Evolutionary conservation across 371 early-diverging fungal species (phyloP), one percentile per base, ranked within the genome.

Genomic region (Encephalitozoon cuniculi): DNA sequence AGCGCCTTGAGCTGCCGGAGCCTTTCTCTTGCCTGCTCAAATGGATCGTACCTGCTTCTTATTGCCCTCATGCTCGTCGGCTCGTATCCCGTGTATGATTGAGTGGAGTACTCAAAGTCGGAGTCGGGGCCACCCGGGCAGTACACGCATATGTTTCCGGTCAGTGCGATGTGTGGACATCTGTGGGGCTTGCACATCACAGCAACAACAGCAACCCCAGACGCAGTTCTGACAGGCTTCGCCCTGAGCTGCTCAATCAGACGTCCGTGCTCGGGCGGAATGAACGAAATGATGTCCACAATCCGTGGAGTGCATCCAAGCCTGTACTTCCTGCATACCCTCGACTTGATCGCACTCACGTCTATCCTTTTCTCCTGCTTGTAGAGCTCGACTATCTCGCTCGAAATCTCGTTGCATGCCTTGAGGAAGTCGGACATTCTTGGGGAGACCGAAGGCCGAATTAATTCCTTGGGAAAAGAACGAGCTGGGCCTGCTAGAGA

Each of bases 151-250:
- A 99, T 95, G 83, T 99, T 96, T 74, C 97, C 97, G 1, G 99
- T 97, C 90, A 96, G 91, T 51, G 98, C 97, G 83, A 99, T 97
- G 81, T 99, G 99, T 44, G 99, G 99, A 79, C 99, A 99, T 75
- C 99, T 85, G 84, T 99, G 99, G 39, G 99, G 99, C 85, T 97
- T 99, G 87, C 97, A 96, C 99, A 99, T 99, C 28, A 99, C 97
- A 39, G 99, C 99, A 0, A 99, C 97, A 6, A 99, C 95, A 37
- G 98, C 98, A 75, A 93, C 93, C 64, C 97, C 97, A 25, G 93
- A 93, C 1, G 97, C 97, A 1, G 99, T 97, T 78, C 99, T 87
- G 54, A 99, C 89, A 11, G 99, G 99, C 85, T 96, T 97, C 41
- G 95, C 97, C 76, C 91, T 89, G 9, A 99, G 86, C 69, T 89